A percentile compares a stretch with the other conserved stretches of the same genome.
Evolutionary conservation across 306 rosid species (phyloP).

Genomic region (Prunus mume): DNA sequence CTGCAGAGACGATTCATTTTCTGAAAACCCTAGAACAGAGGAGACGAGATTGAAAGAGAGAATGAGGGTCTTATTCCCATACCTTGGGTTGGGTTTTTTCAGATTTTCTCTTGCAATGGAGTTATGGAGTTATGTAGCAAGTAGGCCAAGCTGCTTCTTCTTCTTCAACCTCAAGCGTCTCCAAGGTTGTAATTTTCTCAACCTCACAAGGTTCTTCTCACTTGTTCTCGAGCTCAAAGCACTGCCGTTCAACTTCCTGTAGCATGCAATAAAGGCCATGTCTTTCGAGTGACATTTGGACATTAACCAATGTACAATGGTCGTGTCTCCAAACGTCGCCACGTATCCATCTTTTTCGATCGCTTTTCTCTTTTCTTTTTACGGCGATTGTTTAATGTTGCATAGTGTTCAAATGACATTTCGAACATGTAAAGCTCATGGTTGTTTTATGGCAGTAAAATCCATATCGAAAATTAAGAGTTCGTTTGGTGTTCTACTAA

Average conservation of each 20-base stretch:
- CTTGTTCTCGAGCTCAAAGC: background rate
- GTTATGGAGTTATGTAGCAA: background rate
- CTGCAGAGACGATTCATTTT: background rate
- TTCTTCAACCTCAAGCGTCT: background rate
- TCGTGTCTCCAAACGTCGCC: background rate
- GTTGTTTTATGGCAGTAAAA: too few species aligned
- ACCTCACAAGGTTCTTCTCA: background rate
- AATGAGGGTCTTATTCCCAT: background rate
- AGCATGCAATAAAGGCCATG: too few species aligned
- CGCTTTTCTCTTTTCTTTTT: background rate
- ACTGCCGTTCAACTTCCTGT: too few species aligned
- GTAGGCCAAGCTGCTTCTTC: background rate
- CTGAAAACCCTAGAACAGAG: background rate
- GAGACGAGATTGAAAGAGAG: background rate
- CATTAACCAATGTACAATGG: too few species aligned
- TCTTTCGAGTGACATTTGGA: too few species aligned
- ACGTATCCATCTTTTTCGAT: background rate
- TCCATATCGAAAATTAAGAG: too few species aligned
- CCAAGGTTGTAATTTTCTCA: background rate
- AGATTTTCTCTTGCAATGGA: background rate
- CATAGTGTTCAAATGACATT: background rate
- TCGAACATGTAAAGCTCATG: too few species aligned
- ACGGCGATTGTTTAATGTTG: background rate
- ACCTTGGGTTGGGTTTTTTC: background rate
- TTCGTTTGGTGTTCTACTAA: too few species aligned